Evolutionary conservation across 2,329 filamentous ascomycete species (phyloP).

Genomic region (Teratosphaeria gauchensis): DNA sequence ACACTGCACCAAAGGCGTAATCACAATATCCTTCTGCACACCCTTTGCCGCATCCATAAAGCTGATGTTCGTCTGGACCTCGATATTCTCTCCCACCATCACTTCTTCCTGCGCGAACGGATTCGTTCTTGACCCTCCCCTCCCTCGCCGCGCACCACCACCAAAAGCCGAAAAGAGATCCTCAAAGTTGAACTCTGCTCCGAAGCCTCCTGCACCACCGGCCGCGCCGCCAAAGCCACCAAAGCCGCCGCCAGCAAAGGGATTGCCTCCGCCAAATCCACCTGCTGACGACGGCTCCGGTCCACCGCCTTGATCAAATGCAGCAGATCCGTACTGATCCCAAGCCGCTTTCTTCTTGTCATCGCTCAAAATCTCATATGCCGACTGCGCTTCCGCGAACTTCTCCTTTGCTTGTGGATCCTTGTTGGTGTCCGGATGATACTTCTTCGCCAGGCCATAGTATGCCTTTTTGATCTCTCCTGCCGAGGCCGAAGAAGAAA

Average conservation of each 20-base stretch:
- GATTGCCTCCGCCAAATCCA: constrained; percentile 51
- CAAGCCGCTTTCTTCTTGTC: constrained; percentile 86
- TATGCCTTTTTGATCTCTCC: constrained; percentile 97
- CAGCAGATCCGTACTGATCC: constrained; percentile 81
- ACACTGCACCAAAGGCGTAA: constrained; percentile 73
- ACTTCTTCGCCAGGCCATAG: constrained; percentile 95
- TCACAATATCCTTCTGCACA: constrained; percentile 73
- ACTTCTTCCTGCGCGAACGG: constrained; percentile 67
- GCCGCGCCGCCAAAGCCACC: constrained; percentile 39
- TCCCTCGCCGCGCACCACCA: constrained; percentile 45
- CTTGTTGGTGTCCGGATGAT: constrained; percentile 96
- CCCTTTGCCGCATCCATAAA: constrained; percentile 97
- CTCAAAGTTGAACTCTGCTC: constrained; percentile 82
- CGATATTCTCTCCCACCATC: constrained; percentile 89
- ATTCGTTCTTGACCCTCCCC: constrained; percentile 43
- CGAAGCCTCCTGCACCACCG: constrained; percentile 38
- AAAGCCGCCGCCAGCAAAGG: constrained; percentile 49
- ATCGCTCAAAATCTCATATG: constrained; percentile 90
- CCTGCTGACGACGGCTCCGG: constrained; percentile 64
- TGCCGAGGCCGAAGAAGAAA: constrained; percentile 68
- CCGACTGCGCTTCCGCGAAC: constrained; percentile 83
- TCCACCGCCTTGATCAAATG: constrained; percentile 51
- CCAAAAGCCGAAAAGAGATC: constrained; percentile 87
- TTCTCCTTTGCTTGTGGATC: constrained; percentile 87
- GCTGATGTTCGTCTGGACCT: constrained; percentile 83